Conservation (phyloP, 495 filamentous ascomycete genomes). For the Annulohypoxylon nitens region DNA sequence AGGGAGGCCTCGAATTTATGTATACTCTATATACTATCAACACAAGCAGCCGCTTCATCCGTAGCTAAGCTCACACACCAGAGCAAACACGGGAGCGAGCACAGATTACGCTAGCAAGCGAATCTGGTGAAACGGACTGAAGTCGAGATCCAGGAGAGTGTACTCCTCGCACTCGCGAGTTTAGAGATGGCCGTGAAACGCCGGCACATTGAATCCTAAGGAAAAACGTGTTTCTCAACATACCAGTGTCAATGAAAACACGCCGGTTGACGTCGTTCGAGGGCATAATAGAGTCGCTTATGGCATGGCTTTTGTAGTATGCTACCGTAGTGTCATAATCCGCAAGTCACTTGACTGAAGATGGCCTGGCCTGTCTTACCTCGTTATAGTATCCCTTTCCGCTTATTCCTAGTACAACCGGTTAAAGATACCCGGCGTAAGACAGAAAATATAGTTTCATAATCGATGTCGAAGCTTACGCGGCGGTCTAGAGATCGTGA, state of each 20-base stretch:
- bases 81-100: slow-evolving; percentile 10
- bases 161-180: neutral
- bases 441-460: slow-evolving; percentile 16
- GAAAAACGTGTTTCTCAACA: slow-evolving; percentile 5
- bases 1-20: too few relatives aligned
- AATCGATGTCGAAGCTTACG: slow-evolving; percentile 26
- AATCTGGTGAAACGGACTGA: slow-evolving; percentile 21
- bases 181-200: slow-evolving; percentile 4
- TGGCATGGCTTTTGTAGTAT: slow-evolving; percentile 4
- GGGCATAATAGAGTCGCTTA: neutral
- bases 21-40: neutral
- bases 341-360: neutral
- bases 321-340: neutral
- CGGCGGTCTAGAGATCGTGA: slow-evolving; percentile 12
- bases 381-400: neutral
- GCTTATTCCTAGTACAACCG: slow-evolving; percentile 24
- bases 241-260: neutral
- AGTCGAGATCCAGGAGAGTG: slow-evolving; percentile 23
- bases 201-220: neutral
- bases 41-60: slow-evolving; percentile 1
- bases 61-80: neutral
- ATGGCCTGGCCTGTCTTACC: slow-evolving; percentile 17
- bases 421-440: slow-evolving; percentile 12
- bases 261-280: neutral
- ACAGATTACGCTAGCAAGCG: slow-evolving; percentile 29